Base-by-base conservation (phyloP, 306 rosid genomes). In the Fragaria vesca region DNA sequence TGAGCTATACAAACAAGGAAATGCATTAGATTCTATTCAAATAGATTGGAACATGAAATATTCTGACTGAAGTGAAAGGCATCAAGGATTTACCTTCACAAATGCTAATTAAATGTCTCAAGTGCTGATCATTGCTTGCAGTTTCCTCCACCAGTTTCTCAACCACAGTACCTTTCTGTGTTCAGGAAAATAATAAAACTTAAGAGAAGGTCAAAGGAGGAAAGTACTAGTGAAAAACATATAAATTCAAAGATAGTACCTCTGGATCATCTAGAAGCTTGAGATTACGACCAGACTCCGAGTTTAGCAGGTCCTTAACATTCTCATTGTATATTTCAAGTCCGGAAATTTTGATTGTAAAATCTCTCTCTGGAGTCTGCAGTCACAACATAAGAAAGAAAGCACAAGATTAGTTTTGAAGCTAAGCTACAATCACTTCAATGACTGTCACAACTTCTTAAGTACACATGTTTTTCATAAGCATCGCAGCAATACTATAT, bases 291-390 rank as follows among this genome's bases (percentile, higher is more conserved):
- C 94, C 94, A 78, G 99, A 89, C 65, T 96, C 99, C 36, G 97
- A 80, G 88, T 96, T 96, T 70, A 96, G 76, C 80, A 96, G 86
- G 88, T 96, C 99, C 78, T 89, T 87, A 26, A 93, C 98, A 80
- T 93, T 96, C 90, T 96, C 99, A 48, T 96, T 96, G 84, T 96
- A 96, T 83, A 96, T 96, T 88, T 96, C 99, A 34, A 96, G 92
- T 79, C 99, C 99, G 6, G 99, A 96, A 61, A 96, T 93, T 86
- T 87, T 91, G 51, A 96, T 84, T 3, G 82, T 86, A 73, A 96
- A 96, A 86, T 96, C 93, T 65, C 98, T 89, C 81, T 93, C 97
- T 16, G 98, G 97, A 34, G 90, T 87, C 99, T 96, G 93, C 71
- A 83, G 75, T 69, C 71, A 81, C 50, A 75, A 47, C 66, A 79